phyloP scores from a whole-genome alignment of 306 rosid genomes.

The Hippophae gyantsensis region DNA sequence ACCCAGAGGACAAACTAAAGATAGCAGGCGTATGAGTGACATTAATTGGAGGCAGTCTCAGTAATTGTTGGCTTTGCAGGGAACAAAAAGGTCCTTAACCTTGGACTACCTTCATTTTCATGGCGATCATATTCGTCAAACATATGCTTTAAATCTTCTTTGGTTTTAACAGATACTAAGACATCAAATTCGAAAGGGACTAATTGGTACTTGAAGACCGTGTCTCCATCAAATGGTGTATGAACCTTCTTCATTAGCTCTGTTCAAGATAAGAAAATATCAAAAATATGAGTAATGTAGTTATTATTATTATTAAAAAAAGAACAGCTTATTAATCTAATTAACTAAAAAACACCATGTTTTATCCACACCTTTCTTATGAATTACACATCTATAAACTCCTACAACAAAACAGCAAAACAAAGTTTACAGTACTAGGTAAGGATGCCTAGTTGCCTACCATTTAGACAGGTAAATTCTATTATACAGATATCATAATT shows the following conservation, averaged over 20 bases:
- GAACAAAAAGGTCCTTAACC: slow-evolving; percentile 60
- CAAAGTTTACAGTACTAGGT: too few species aligned
- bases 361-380: too few species aligned
- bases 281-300: background rate
- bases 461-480: too few species aligned
- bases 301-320: too few species aligned
- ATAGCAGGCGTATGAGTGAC: slow-evolving; percentile 3
- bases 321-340: too few species aligned
- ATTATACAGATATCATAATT: too few species aligned
- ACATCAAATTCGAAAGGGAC: slow-evolving; percentile 54
- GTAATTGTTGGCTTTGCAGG: slow-evolving; percentile 29
- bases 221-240: slow-evolving; percentile 39
- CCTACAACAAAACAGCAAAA: too few species aligned
- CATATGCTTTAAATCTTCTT: slow-evolving; percentile 79
- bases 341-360: too few species aligned
- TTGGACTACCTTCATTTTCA: slow-evolving; percentile 25
- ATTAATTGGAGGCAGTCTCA: slow-evolving; percentile 16
- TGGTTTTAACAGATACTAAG: slow-evolving; percentile 42
- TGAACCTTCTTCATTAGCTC: slow-evolving; percentile 57
- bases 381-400: too few species aligned
- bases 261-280: slow-evolving; percentile 5
- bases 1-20: slow-evolving; percentile 27
- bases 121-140: slow-evolving; percentile 53
- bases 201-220: slow-evolving; percentile 63
- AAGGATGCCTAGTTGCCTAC: too few species aligned